phyloP scores from a whole-genome alignment of 768 basidiomycete species.

The Hortiboletus flavorubellus region DNA sequence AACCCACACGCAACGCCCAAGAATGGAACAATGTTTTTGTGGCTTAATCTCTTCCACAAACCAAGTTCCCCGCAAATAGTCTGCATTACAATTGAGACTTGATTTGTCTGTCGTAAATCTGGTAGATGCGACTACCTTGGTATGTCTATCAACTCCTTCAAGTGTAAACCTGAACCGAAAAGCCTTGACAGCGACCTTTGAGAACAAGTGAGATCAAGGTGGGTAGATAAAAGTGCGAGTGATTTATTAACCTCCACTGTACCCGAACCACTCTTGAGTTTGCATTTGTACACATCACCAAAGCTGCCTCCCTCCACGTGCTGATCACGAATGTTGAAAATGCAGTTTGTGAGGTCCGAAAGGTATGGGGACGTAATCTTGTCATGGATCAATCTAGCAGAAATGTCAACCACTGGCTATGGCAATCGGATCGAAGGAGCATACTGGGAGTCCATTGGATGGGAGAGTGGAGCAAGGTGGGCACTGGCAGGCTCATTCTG shows the following conservation, averaged over 20 bases:
- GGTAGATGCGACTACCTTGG: not conserved
- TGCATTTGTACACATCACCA: constrained; percentile 14
- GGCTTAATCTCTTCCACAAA: constrained; percentile 21
- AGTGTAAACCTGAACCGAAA: constrained; percentile 10
- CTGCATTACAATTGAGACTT: not conserved
- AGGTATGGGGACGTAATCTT: not conserved
- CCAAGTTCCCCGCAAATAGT: constrained; percentile 19
- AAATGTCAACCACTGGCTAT: not conserved
- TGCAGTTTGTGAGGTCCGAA: constrained; percentile 1
- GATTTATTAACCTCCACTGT: not conserved
- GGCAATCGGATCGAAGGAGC: not conserved
- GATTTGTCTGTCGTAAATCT: not conserved
- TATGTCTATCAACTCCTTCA: not conserved
- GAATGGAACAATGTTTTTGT: constrained; percentile 25
- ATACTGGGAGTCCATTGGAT: not conserved
- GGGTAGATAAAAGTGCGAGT: not conserved
- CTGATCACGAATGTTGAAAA: not conserved
- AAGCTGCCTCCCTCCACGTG: constrained; percentile 3
- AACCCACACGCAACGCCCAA: constrained; percentile 24
- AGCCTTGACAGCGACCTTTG: constrained; percentile 20
- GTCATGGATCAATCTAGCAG: not conserved
- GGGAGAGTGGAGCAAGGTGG: too few relatives aligned
- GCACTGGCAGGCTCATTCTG: too few relatives aligned
- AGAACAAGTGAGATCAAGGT: not conserved
- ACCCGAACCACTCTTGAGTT: not conserved